These are phyloP conservation scores for Penicillium aurantiogriseum DNA, from an alignment of 2,329 filamentous ascomycete genomes.

Conservation along the genomic window DNA sequence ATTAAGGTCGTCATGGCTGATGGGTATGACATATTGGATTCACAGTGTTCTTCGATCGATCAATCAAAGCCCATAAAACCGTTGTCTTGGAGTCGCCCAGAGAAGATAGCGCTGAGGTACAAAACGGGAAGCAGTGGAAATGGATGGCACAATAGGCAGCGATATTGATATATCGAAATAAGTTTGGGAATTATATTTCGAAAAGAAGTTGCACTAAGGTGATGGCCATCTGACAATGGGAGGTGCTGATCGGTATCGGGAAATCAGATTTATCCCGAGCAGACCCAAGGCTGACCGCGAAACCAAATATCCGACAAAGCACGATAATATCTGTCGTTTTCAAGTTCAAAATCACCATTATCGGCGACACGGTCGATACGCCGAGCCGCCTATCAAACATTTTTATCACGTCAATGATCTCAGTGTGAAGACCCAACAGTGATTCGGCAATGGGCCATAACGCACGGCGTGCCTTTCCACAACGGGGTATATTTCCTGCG, in stretches of 20 bases:
- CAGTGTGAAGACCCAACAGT: no score
- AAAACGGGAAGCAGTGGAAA: neutral
- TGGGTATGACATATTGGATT: neutral
- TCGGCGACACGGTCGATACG: no score
- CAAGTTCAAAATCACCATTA: no score
- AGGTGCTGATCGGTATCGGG: neutral
- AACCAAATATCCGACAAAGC: no score
- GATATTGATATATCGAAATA: neutral
- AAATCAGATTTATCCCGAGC: no score
- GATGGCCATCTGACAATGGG: neutral
- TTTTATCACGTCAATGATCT: no score
- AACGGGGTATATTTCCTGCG: no score
- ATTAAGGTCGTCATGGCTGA: conserved; percentile 6
- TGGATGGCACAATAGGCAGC: neutral
- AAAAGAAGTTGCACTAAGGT: neutral
- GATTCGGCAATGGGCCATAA: no score
- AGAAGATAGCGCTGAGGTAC: neutral
- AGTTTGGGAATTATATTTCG: neutral
- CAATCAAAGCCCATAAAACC: neutral
- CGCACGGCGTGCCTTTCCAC: no score
- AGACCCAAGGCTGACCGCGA: no score
- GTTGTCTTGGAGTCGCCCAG: neutral
- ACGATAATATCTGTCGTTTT: no score
- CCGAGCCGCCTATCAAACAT: no score
- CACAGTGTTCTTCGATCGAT: neutral